Evolutionary conservation across 208 protist species (phyloP), one percentile per base, ranked within the genome.

Genomic region (Spongospora subterranea): DNA sequence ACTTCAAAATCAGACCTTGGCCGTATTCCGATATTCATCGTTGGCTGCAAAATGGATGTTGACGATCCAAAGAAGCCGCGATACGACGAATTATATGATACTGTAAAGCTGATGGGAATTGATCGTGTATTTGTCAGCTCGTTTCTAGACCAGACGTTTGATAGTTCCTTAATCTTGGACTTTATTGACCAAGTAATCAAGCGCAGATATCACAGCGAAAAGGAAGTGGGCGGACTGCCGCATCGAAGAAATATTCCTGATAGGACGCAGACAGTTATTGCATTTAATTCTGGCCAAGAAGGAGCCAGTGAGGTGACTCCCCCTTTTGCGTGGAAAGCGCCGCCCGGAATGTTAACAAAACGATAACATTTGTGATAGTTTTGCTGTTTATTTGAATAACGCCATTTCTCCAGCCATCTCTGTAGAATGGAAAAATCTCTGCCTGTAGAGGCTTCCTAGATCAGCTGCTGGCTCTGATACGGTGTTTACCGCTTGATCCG

Each of bases 121-220:
- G 71, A 82, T 13, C 6, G 40, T n/a, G 71, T 43, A n/a, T 82
- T 82, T 43, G 17, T 82, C 35, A 82, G 35, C 35, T 82, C 71
- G 35, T 35, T n/a, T 6, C 71, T n/a, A 6, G 71, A 43, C 35
- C 71, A 82, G 6, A 39, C 6, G 6, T 82, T 82, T n/a, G 35
- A 82, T n/a, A 35, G 71, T 35, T 13, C 6, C 17, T n/a, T n/a
- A n/a, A 35, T 82, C n/a, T n/a, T 82, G 17, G 71, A 82, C 35
- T 82, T 82, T n/a, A 35, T 82, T n/a, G 71, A 82, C 71, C 71
- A 82, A n/a, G 71, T 82, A n/a, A 43, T 82, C 40, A 43, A 35
- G 71, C 11, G 11, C 17, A 6, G 71, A 20, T 82, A 82, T 43
- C n/a, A 43, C 35, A 35, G 17, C 71, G 71, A 45, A 6, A 82